Percentiles rank a stretch among this genome's conserved stretches.
phyloP scores from a whole-genome alignment of 345 rosid genomes.

The Melaleuca quinquenervia region DNA sequence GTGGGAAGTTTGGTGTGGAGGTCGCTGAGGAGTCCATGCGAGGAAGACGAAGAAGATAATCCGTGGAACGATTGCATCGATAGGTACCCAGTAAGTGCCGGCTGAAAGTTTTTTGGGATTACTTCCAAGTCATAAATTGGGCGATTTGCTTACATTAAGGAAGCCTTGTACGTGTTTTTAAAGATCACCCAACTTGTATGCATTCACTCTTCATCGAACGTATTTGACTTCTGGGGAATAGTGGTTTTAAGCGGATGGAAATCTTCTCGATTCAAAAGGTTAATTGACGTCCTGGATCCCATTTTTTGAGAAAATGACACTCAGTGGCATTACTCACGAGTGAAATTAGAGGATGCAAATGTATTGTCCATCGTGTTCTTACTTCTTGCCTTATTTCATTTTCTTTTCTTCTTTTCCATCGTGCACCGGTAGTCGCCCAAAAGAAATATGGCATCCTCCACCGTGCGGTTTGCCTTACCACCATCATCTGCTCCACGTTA shows the following conservation, averaged over 20 bases:
- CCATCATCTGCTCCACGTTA: too few relatives aligned
- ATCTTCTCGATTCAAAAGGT: background rate
- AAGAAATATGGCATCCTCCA: background rate
- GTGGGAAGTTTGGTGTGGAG: conserved; percentile 14
- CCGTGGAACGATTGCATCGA: conserved; percentile 11
- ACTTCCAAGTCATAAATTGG: background rate
- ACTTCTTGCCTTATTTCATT: background rate
- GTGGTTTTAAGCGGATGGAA: background rate
- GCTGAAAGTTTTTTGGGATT: background rate
- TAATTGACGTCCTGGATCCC: background rate
- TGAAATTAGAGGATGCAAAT: background rate
- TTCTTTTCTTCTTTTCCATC: background rate
- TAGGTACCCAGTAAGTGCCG: background rate
- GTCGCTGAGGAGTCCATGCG: conserved; percentile 1
- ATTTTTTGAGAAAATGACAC: background rate
- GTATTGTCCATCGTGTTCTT: background rate
- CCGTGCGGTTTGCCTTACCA: background rate
- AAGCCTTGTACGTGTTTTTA: background rate
- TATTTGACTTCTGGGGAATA: background rate
- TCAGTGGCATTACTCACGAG: background rate
- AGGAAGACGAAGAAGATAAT: conserved; percentile 1
- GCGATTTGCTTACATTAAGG: background rate
- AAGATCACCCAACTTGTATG: background rate
- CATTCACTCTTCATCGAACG: background rate
- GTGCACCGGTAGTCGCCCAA: background rate